Evolutionary conservation across 2,329 filamentous ascomycete species (phyloP), one percentile per base, ranked within the genome.

Genomic region (Phymatotrichopsis omnivora): DNA sequence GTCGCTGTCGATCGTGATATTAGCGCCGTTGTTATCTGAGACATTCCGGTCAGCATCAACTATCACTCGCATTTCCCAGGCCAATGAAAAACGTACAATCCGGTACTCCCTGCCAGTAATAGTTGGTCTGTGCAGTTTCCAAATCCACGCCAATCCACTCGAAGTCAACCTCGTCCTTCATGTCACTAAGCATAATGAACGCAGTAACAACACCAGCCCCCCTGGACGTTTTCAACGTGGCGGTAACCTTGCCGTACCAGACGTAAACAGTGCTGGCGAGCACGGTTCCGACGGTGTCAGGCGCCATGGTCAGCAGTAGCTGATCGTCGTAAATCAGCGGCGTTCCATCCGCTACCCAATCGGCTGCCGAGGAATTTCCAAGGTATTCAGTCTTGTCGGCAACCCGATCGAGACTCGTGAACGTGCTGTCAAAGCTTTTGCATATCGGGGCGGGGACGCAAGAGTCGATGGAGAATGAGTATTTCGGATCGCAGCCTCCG

Each of bases 141-240:
- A 93, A 70, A 60, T 95, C 84, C 33, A 74, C 74, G 55, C 91
- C 91, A 43, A 98, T 75, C 63, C 82, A 96, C 64, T 98, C 91
- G 63, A 85, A 96, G 68, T 98, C 91, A 60, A 98, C 94, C 66
- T 98, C 91, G 61, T 98, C 91, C 72, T 95, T 93, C 60, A 93
- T 82, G 60, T 96, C 89, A 27, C 83, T 87, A 65, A 95, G 77
- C 61, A 96, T 71, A 63, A 98, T 98, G 63, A 98, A 98, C 23
- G 86, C 89, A 2, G 86, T 93, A n/a, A 98, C 82, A 17, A 98
- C 91, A 71, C 91, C 91, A 34, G 71, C 68, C 47, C 86, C 87
- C 60, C 83, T 79, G 54, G 80, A 82, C 0, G 86, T 89, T 71
- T 85, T 91, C 64, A 96, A 70, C 45, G 70, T 82, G 43, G 85